Percentiles rank a stretch among this genome's conserved stretches.
Evolutionary conservation across 805 yeast species (phyloP).

Genomic region (Metschnikowia picachoensis): DNA sequence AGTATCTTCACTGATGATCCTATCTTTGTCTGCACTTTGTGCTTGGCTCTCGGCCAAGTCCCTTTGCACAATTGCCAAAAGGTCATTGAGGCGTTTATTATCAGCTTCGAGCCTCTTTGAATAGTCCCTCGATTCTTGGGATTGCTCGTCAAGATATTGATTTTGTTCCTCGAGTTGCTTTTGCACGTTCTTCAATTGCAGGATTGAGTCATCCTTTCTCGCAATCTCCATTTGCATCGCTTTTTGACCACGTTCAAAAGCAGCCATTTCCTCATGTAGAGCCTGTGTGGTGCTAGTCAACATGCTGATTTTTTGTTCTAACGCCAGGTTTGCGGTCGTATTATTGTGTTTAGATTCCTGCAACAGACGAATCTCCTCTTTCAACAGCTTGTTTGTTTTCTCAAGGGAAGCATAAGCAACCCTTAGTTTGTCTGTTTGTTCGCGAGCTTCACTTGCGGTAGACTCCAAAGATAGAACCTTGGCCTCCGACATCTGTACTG

Average conservation of each 20-base stretch:
- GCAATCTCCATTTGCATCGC: conserved; percentile 8
- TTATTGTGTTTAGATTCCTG: conserved; percentile 20
- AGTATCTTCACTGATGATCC: conserved; percentile 30
- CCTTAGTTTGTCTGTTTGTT: neutral
- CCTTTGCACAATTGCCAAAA: neutral
- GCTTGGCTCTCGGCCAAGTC: neutral
- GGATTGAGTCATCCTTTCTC: conserved; percentile 1
- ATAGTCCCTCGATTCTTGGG: neutral
- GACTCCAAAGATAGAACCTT: neutral
- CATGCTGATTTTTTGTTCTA: conserved; percentile 15
- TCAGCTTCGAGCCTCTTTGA: neutral
- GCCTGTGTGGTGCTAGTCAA: conserved; percentile 16
- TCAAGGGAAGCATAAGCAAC: neutral
- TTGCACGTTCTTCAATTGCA: conserved; percentile 4
- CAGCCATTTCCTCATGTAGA: conserved; percentile 16
- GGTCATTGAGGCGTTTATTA: conserved; percentile 4
- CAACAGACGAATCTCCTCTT: conserved; percentile 3
- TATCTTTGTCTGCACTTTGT: conserved; percentile 23
- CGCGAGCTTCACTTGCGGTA: neutral
- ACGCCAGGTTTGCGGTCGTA: conserved; percentile 19
- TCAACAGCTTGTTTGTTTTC: neutral
- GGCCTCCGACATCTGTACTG: neutral
- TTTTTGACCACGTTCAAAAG: conserved; percentile 16
- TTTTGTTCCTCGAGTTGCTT: conserved; percentile 6
- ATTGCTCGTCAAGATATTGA: conserved; percentile 1